Percentiles rank a stretch among this genome's conserved stretches.
phyloP scores from a whole-genome alignment of 1,284 basidiomycete species.

The Cryptococcus sp. region DNA sequence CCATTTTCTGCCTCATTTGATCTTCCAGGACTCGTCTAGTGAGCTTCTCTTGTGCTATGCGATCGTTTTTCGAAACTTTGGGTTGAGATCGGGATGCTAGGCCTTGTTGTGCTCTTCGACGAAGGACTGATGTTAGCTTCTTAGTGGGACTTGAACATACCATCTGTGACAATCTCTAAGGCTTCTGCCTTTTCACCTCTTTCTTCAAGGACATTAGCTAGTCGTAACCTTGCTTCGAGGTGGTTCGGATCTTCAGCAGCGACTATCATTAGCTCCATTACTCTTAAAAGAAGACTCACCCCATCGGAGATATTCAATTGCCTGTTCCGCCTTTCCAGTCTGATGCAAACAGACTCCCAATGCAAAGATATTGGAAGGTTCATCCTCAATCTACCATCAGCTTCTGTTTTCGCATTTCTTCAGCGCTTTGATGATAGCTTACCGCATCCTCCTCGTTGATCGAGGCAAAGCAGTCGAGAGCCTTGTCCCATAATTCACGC shows the following conservation, averaged over 20 bases:
- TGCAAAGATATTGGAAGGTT: conserved; percentile 40
- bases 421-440: conserved; percentile 11
- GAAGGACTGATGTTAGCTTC: conserved; percentile 15
- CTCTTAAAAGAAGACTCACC: conserved; percentile 51
- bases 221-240: conserved; percentile 76
- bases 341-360: conserved; percentile 71
- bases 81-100: not conserved
- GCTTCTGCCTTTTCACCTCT: conserved; percentile 75
- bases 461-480: conserved; percentile 69
- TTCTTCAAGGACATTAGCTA: conserved; percentile 81
- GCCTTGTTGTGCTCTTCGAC: conserved; percentile 24
- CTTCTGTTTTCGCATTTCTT: not conserved
- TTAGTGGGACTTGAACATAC: conserved; percentile 46
- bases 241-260: conserved; percentile 66
- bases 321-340: conserved; percentile 65
- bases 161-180: conserved; percentile 78
- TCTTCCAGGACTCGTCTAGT: conserved; percentile 37
- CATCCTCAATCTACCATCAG: conserved; percentile 22
- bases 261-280: conserved; percentile 51
- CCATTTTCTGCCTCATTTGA: conserved; percentile 41
- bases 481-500: conserved; percentile 65
- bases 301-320: conserved; percentile 75
- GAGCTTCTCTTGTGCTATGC: conserved; percentile 16
- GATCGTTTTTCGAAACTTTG: conserved; percentile 21
- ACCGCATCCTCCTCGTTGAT: conserved; percentile 69